Conservation (phyloP, 1,284 basidiomycete species). For the Microbotryum saponariae region DNA sequence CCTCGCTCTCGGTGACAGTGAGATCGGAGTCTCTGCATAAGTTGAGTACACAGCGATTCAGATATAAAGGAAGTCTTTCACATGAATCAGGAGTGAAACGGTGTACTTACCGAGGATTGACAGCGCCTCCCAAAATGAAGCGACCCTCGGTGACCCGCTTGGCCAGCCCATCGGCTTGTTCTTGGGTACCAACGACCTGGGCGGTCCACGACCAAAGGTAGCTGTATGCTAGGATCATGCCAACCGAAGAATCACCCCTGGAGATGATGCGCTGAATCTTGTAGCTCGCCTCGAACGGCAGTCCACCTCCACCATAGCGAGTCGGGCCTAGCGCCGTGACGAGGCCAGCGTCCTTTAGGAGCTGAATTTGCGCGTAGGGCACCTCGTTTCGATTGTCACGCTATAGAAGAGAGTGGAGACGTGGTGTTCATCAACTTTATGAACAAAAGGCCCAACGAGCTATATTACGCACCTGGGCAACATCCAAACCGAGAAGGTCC, state of each 20-base stretch:
- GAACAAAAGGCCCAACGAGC: too few relatives aligned
- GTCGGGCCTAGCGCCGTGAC: conserved; percentile 37
- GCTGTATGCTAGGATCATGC: conserved; percentile 34
- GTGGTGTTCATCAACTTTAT: too few relatives aligned
- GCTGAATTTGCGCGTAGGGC: conserved; percentile 38
- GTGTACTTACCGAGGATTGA: conserved; percentile 37
- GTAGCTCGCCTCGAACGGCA: conserved; percentile 37
- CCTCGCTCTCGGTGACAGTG: conserved; percentile 29
- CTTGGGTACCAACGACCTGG: conserved; percentile 37
- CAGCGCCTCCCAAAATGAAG: conserved; percentile 39
- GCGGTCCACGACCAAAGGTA: conserved; percentile 37
- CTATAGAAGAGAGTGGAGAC: conserved; percentile 1
- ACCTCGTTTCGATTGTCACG: conserved; percentile 39
- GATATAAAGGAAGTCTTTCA: not conserved
- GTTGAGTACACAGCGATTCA: not conserved
- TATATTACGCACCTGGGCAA: conserved; percentile 17
- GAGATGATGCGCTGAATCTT: conserved; percentile 36
- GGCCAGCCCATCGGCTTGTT: conserved; percentile 33
- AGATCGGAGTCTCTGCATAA: conserved; percentile 35
- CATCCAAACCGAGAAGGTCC: conserved; percentile 36
- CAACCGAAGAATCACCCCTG: conserved; percentile 38
- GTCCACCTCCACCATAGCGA: conserved; percentile 36
- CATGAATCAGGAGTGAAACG: not conserved
- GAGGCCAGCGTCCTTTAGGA: conserved; percentile 39
- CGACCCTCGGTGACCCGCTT: conserved; percentile 10